Conservation (phyloP, 306 rosid genomes). For the Fragaria ananassa region DNA sequence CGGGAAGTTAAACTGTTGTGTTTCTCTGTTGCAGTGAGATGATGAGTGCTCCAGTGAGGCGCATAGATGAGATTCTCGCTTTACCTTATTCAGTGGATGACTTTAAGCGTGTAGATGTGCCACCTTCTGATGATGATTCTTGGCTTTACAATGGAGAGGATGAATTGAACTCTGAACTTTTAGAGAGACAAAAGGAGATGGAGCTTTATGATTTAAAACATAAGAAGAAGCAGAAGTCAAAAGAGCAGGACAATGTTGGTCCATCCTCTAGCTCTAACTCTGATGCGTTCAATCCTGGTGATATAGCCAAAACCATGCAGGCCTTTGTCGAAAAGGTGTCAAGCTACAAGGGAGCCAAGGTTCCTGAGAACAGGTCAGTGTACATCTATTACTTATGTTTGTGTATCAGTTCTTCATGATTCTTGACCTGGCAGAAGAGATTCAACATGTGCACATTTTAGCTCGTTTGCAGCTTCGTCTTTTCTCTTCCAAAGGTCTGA, state of each 20-base stretch:
- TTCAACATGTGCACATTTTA: too few species aligned
- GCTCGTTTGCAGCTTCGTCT: too few species aligned
- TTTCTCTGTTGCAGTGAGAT: conserved; percentile 57
- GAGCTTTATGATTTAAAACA: conserved; percentile 59
- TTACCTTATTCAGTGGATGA: conserved; percentile 56
- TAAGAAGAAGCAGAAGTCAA: conserved; percentile 58
- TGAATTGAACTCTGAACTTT: conserved; percentile 69
- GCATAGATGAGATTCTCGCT: conserved; percentile 83
- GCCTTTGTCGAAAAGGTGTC: conserved; percentile 76
- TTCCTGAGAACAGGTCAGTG: conserved; percentile 71
- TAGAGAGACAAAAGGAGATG: conserved; percentile 90
- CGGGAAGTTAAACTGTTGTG: conserved; percentile 16
- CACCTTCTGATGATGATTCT: conserved; percentile 81
- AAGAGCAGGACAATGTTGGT: conserved; percentile 40
- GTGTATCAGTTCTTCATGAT: neutral
- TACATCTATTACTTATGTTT: neutral
- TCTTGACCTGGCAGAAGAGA: too few species aligned
- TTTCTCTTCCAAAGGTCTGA: too few species aligned
- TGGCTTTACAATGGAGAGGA: conserved; percentile 90
- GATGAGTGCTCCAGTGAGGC: conserved; percentile 81
- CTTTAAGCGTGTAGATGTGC: conserved; percentile 55
- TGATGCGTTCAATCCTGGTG: conserved; percentile 61
- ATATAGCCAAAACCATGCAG: conserved; percentile 73
- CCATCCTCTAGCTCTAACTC: conserved; percentile 44
- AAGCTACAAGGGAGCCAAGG: conserved; percentile 88